Conservation (phyloP, 805 yeast genomes). For the Candida fluviatilis region DNA sequence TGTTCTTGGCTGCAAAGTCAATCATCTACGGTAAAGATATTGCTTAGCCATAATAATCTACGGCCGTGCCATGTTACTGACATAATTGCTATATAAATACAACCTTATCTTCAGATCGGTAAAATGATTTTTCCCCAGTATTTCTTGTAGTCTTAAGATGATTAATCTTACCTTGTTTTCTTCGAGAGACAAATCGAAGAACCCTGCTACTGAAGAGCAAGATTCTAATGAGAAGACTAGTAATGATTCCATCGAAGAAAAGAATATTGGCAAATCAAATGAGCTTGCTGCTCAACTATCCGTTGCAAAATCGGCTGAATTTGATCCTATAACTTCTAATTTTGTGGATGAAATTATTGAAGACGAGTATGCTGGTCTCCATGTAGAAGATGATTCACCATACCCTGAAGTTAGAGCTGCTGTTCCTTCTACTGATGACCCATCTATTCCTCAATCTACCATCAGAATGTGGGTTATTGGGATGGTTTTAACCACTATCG, state of each 20-base stretch:
- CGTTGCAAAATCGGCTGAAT: conserved; percentile 25
- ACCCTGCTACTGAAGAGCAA: too few relatives aligned
- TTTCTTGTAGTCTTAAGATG: too few relatives aligned
- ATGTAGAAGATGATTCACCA: conserved; percentile 42
- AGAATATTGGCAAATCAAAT: too few relatives aligned
- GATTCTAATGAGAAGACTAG: too few relatives aligned
- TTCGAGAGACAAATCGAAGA: too few relatives aligned
- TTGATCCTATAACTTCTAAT: conserved; percentile 30
- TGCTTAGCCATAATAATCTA: not conserved
- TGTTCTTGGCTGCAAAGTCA: too few relatives aligned
- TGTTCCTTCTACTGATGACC: conserved; percentile 51
- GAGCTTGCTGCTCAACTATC: too few relatives aligned
- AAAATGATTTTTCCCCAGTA: too few relatives aligned
- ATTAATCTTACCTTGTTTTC: too few relatives aligned
- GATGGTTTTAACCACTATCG: conserved; percentile 47
- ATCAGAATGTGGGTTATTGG: conserved; percentile 54
- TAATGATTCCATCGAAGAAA: too few relatives aligned
- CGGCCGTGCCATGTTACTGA: not conserved
- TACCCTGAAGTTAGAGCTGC: conserved; percentile 68
- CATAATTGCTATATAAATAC: not conserved
- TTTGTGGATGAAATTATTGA: conserved; percentile 17
- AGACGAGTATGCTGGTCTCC: conserved; percentile 39
- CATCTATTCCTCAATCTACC: conserved; percentile 45
- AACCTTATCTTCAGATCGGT: not conserved
- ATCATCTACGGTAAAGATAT: too few relatives aligned